Percentiles rank a stretch among this genome's conserved stretches.
phyloP scores from a whole-genome alignment of 2,329 filamentous ascomycete species.

The Nigrospora oryzae region DNA sequence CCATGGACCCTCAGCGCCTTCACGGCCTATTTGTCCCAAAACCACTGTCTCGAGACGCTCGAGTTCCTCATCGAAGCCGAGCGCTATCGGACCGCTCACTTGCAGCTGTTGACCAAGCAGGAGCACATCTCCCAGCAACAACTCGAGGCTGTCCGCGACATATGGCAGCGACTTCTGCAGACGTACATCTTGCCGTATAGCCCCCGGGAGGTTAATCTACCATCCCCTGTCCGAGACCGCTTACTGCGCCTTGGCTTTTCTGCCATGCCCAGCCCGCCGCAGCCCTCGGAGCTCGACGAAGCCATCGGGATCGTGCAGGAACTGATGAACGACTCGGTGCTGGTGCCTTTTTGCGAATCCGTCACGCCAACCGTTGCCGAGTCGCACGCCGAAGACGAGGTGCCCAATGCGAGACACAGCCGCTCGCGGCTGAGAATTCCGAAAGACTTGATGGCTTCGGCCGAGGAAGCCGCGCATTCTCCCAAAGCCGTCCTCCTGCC shows the following conservation, averaged over 20 bases:
- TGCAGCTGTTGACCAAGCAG: conserved; percentile 31
- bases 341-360: conserved; percentile 82
- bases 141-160: conserved; percentile 61
- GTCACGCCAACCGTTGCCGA: conserved; percentile 30
- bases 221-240: conserved; percentile 73
- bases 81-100: conserved; percentile 60
- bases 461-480: conserved; percentile 31
- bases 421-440: conserved; percentile 29
- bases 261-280: conserved; percentile 50
- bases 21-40: conserved; percentile 93
- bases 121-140: conserved; percentile 31
- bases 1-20: conserved; percentile 90
- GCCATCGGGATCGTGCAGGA: conserved; percentile 88
- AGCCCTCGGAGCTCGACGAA: conserved; percentile 68
- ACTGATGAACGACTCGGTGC: conserved; percentile 93
- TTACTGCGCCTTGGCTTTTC: conserved; percentile 57
- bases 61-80: conserved; percentile 95
- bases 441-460: conserved; percentile 21
- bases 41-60: conserved; percentile 91
- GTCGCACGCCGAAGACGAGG: conserved; percentile 25
- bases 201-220: conserved; percentile 83
- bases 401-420: conserved; percentile 24
- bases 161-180: conserved; percentile 83
- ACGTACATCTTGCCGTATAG: conserved; percentile 84
- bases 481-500: conserved; percentile 34